A percentile compares a stretch with the other conserved stretches of the same genome.
Evolutionary conservation across 2,329 filamentous ascomycete species (phyloP).

Genomic region (Nothophaeocryptopus gaeumannii): DNA sequence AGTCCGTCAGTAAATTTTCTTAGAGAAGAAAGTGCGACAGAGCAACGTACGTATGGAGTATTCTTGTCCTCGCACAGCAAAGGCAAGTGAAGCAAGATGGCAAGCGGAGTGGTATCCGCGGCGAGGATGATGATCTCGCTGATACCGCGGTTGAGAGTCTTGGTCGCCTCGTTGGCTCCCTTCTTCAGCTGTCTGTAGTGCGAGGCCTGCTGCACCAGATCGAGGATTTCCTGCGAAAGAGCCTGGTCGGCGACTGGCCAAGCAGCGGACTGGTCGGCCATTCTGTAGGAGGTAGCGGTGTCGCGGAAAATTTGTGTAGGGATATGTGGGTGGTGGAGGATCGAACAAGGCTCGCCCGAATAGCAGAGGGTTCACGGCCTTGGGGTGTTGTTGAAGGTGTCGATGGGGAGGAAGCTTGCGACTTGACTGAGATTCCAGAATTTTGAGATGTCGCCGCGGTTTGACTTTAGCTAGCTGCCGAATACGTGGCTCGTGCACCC

Average conservation of each 20-base stretch:
- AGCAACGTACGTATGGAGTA: slow-evolving; percentile 53
- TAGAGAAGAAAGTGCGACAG: neutral
- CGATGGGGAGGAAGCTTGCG: neutral
- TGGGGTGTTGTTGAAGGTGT: slow-evolving; percentile 17
- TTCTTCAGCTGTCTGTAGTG: slow-evolving; percentile 73
- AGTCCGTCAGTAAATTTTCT: slow-evolving; percentile 6
- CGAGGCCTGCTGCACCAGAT: slow-evolving; percentile 61
- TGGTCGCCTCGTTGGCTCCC: slow-evolving; percentile 81
- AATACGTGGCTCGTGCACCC: no score
- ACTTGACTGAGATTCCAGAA: slow-evolving; percentile 1
- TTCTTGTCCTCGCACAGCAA: slow-evolving; percentile 77
- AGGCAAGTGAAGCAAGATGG: slow-evolving; percentile 84
- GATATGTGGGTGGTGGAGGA: slow-evolving; percentile 14
- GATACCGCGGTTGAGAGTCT: slow-evolving; percentile 87
- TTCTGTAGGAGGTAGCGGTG: slow-evolving; percentile 14
- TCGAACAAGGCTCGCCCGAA: slow-evolving; percentile 32
- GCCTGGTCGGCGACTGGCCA: slow-evolving; percentile 48
- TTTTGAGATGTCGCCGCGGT: slow-evolving; percentile 1
- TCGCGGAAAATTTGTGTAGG: slow-evolving; percentile 17
- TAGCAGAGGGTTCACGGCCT: slow-evolving; percentile 36
- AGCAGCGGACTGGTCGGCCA: slow-evolving; percentile 50
- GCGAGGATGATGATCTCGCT: slow-evolving; percentile 86
- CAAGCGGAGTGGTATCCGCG: slow-evolving; percentile 81
- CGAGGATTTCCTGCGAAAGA: slow-evolving; percentile 44
- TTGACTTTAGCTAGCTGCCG: no score